Base-by-base conservation (phyloP, 2,329 filamentous ascomycete species). In the Paecilomyces formosus region DNA sequence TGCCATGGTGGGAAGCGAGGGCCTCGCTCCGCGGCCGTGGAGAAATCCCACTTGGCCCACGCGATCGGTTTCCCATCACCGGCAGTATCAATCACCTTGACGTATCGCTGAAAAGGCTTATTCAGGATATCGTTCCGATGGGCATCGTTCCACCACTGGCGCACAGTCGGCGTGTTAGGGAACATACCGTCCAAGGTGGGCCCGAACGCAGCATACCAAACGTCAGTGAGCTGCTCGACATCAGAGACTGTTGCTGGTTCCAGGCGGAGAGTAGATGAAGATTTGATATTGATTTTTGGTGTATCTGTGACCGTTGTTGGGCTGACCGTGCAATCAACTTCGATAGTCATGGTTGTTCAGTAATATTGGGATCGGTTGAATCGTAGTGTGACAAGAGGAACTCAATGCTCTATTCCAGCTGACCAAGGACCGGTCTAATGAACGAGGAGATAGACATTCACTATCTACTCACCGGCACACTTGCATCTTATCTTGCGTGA, bases 1-100 rank as follows among this genome's bases (percentile, higher is more conserved):
- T 65, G 62, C 68, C 68, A 72, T 26, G 68, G 62, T 5, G 68
- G 66, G 55, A 64, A 72, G 8, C 69, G 67, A 30, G 28, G 39
- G 3, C 67, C 69, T 12, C 69, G 64, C 31, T 68, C 61, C 8
- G 67, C 53, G 12, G 61, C 56, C 59, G 61, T 64, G 24, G 64
- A 55, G 15, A 66, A 30, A 51, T 70, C 68, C 70, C 69, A 72
- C 60, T 70, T 70, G 15, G 62, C 70, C 35, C 65, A 72, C 12
- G 70, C 66, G 39, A 63, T 59, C 18, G 71, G 58, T 21, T 63
- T 53, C 7, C 63, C 62, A 0, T 61, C 52, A 2, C 51, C 56
- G 53, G 61, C 28, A 1, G 63, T 56, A 31, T 72, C 69, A 33
- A 69, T 54, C 2, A 70, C 60, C 50, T 70, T 70, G 24, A 71